phyloP scores from a whole-genome alignment of 257 asterid species.

The Nicotiana noctiflora region DNA sequence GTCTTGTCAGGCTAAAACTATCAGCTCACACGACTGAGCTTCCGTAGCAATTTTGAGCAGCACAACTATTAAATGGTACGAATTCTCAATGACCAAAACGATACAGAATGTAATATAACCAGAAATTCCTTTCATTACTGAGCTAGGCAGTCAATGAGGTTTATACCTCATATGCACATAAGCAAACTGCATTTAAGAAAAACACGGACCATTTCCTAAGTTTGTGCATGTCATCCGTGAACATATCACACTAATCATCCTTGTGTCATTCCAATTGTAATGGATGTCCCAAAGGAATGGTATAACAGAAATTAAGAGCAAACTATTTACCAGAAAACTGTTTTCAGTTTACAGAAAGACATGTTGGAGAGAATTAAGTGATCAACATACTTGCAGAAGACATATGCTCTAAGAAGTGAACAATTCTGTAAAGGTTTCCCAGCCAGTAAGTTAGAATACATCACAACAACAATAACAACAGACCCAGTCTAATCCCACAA shows the following conservation, averaged over 20 bases:
- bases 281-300: not conserved
- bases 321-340: not conserved
- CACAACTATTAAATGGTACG: not conserved
- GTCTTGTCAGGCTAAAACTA: not conserved
- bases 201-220: not conserved
- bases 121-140: not conserved
- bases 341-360: not conserved
- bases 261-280: not conserved
- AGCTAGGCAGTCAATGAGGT: not conserved
- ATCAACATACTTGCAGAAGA: slow-evolving; percentile 1
- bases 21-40: not conserved
- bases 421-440: not conserved
- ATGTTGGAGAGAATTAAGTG: not conserved
- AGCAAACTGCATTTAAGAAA: not conserved
- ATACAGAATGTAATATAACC: not conserved
- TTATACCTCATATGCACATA: not conserved
- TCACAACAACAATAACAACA: slow-evolving; percentile 30
- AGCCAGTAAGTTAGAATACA: not conserved
- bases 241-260: not conserved
- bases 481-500: too few relatives aligned
- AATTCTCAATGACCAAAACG: not conserved
- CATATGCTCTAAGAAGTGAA: not conserved
- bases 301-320: not conserved
- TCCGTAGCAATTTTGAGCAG: not conserved
- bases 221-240: not conserved